These are phyloP conservation scores for Asterochloris sp. DNA, from an alignment of 139 green algal species.

Conservation along the genomic window DNA sequence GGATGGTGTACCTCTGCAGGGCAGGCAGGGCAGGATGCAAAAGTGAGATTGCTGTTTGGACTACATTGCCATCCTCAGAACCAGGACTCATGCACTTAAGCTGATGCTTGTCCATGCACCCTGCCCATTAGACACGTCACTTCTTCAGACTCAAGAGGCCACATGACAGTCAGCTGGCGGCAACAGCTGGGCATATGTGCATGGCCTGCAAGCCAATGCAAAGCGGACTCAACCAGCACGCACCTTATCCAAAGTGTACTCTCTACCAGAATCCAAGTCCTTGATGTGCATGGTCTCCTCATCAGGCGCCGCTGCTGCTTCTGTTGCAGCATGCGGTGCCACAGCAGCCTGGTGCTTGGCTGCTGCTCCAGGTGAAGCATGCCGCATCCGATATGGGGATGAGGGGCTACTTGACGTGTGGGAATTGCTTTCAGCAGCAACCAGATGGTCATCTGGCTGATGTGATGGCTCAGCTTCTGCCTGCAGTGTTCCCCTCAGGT, in stretches of 20 bases:
- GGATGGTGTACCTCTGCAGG: slow-evolving; percentile 33
- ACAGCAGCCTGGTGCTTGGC: background rate
- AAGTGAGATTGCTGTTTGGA: too few species aligned
- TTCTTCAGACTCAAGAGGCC: background rate
- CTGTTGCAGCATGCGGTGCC: background rate
- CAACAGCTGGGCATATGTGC: background rate
- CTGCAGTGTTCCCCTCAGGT: too few species aligned
- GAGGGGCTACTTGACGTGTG: too few species aligned
- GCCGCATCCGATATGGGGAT: too few species aligned
- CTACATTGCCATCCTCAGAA: background rate
- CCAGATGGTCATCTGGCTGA: too few species aligned
- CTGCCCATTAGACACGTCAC: background rate
- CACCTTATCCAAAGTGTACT: slow-evolving; percentile 41
- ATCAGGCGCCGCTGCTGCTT: background rate
- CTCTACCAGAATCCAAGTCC: slow-evolving; percentile 42
- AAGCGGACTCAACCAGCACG: background rate
- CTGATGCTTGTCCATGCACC: background rate
- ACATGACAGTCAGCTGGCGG: background rate
- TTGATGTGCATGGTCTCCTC: slow-evolving; percentile 31
- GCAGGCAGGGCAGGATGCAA: background rate
- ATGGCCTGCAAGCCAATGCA: background rate
- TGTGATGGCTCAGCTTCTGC: too few species aligned
- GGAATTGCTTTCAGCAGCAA: too few species aligned
- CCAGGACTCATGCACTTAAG: background rate
- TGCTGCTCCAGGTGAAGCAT: background rate